These are phyloP conservation scores for Globisporangium radiosum DNA, from an alignment of 352 stramenopile genomes.

Conservation along the genomic window DNA sequence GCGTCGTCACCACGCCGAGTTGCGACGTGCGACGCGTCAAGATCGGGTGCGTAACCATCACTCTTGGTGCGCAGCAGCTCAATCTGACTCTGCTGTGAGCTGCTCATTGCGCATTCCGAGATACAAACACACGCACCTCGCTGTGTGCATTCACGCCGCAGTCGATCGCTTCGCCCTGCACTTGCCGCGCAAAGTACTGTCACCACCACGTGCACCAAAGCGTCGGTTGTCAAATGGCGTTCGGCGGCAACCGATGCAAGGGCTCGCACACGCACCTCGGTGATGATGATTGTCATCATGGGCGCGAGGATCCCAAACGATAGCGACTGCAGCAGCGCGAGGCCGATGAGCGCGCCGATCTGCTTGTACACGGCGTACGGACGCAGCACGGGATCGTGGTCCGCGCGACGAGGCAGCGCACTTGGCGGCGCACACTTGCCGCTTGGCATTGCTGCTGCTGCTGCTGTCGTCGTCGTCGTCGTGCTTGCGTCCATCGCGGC, in stretches of 20 bases:
- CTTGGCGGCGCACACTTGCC: neutral
- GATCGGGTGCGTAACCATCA: neutral
- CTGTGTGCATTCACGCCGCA: slow-evolving; percentile 39
- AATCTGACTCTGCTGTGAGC: neutral
- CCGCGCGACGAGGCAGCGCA: neutral
- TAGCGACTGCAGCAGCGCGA: slow-evolving; percentile 39
- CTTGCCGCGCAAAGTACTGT: slow-evolving; percentile 70
- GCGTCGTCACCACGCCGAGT: too few relatives aligned
- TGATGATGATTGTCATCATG: slow-evolving; percentile 59
- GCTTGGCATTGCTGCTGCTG: neutral
- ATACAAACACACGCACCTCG: slow-evolving; percentile 17
- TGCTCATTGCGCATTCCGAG: too few relatives aligned
- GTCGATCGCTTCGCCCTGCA: slow-evolving; percentile 42
- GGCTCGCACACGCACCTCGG: slow-evolving; percentile 28
- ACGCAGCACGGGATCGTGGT: neutral
- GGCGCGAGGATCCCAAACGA: slow-evolving; percentile 64
- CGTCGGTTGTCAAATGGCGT: too few relatives aligned
- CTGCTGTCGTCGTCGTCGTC: neutral
- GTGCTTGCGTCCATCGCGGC: too few relatives aligned
- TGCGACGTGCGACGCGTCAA: neutral
- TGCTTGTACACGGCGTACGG: slow-evolving; percentile 17
- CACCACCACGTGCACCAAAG: neutral
- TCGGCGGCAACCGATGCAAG: too few relatives aligned
- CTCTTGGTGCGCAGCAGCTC: neutral
- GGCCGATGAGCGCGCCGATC: slow-evolving; percentile 34